phyloP scores from a whole-genome alignment of 805 yeast species.

The Dipodascus albidus region DNA sequence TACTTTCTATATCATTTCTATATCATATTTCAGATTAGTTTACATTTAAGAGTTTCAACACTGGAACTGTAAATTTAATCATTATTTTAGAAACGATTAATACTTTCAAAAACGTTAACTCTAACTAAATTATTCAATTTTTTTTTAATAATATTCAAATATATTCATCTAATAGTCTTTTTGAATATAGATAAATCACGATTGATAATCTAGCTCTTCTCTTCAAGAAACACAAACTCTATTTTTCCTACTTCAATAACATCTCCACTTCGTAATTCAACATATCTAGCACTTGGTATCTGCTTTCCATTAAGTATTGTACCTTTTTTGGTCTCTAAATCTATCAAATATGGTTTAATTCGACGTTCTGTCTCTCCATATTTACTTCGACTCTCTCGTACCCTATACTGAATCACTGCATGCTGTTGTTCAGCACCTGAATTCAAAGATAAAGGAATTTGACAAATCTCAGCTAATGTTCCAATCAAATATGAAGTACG shows the following conservation, averaged over 20 bases:
- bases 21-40: neutral
- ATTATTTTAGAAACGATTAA: no score
- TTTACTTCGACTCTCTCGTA: slow-evolving; percentile 6
- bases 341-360: slow-evolving; percentile 32
- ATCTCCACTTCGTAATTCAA: slow-evolving; percentile 33
- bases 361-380: slow-evolving; percentile 11
- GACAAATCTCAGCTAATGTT: slow-evolving; percentile 27
- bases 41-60: no score
- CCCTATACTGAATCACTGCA: slow-evolving; percentile 36
- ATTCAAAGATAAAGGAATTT: slow-evolving; percentile 27
- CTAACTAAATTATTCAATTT: no score
- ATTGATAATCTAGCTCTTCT: neutral
- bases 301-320: slow-evolving; percentile 32
- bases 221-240: neutral
- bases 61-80: no score
- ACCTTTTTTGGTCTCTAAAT: slow-evolving; percentile 38
- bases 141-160: neutral
- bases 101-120: no score
- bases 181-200: no score
- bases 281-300: slow-evolving; percentile 31
- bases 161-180: neutral
- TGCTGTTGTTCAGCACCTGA: slow-evolving; percentile 35
- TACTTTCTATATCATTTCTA: neutral
- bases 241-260: slow-evolving; percentile 28
- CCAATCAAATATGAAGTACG: slow-evolving; percentile 29